These are phyloP conservation scores for Amanita molliuscula DNA, from an alignment of 768 basidiomycete species.

Conservation along the genomic window DNA sequence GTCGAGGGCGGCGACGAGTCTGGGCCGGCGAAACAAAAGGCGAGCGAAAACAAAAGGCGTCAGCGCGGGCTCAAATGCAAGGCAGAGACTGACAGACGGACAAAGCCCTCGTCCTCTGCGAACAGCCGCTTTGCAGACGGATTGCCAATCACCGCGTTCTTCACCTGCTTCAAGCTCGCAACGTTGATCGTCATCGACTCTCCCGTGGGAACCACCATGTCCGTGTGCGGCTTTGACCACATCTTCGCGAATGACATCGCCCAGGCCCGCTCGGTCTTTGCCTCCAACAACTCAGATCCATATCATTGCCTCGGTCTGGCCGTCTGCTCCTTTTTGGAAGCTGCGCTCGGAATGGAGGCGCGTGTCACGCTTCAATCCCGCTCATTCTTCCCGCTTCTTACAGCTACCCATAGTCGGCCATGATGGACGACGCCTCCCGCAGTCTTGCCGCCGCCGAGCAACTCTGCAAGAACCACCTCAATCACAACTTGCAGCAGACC, in stretches of 20 bases:
- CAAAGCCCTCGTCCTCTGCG: slow-evolving; percentile 43
- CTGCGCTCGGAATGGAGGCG: slow-evolving; percentile 76
- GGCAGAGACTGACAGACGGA: slow-evolving; percentile 40
- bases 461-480: slow-evolving; percentile 41
- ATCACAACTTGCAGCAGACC: slow-evolving; percentile 23
- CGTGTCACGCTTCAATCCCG: slow-evolving; percentile 9
- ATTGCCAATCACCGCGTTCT: slow-evolving; percentile 74
- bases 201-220: neutral
- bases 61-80: no score
- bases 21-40: slow-evolving; percentile 16
- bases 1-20: slow-evolving; percentile 55
- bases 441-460: slow-evolving; percentile 51
- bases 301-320: slow-evolving; percentile 69
- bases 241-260: slow-evolving; percentile 62
- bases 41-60: slow-evolving; percentile 1
- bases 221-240: slow-evolving; percentile 56
- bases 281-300: slow-evolving; percentile 37
- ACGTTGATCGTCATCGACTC: slow-evolving; percentile 11
- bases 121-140: slow-evolving; percentile 57
- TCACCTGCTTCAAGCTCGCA: slow-evolving; percentile 49
- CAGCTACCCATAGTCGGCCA: slow-evolving; percentile 28
- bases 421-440: slow-evolving; percentile 54
- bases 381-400: neutral
- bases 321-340: slow-evolving; percentile 65
- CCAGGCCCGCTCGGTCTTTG: slow-evolving; percentile 41